Base-by-base conservation (phyloP, 2,329 filamentous ascomycete genomes). In the Monosporascus ibericus region DNA sequence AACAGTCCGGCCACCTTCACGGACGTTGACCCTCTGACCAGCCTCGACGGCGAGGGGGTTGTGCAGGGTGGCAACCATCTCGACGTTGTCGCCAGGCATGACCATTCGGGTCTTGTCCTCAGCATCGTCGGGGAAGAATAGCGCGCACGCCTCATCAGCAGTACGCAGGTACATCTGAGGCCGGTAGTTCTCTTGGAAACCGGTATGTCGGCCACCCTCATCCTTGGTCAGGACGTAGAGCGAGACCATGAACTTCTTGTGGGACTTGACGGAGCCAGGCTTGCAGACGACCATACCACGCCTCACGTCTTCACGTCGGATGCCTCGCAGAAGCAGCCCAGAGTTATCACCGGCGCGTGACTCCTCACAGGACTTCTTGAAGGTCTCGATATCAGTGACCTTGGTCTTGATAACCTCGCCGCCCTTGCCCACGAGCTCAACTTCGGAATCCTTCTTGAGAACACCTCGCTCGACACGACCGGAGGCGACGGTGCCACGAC, bases 311-410 rank as follows among this genome's bases (percentile, higher is more conserved):
- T 99, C 94, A 68, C 94, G 91, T 76, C 91, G 92, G 69, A 99
- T 76, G 80, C 94, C 92, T 76, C 94, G 90, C 73, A 99, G 87
- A 51, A 99, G 84, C 38, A 99, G 88, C 69, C 94, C 94, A 25
- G 94, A 96, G 85, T 97, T 99, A 76, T 99, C 94, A 73, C 94
- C 94, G 57, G 94, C 94, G 65, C 89, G 85, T 54, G 92, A 95
- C 76, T 96, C 90, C 54, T 96, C 92, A 75, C 94, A 97, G 48
- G 91, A 95, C 84, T 99, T 99, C 84, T 97, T 96, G 83, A 99
- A 99, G 61, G 92, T 99, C 81, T 99, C 94, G 63, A 99, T 97
- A 69, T 99, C 95, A 68, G 94, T 99, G 60, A 99, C 92, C 82
- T 96, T 97, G 74, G 94, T 97, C 85, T 95, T 96, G 80, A 97